Evolutionary conservation across 2,329 filamentous ascomycete genomes (phyloP).

Genomic region (Xylaria sp.): DNA sequence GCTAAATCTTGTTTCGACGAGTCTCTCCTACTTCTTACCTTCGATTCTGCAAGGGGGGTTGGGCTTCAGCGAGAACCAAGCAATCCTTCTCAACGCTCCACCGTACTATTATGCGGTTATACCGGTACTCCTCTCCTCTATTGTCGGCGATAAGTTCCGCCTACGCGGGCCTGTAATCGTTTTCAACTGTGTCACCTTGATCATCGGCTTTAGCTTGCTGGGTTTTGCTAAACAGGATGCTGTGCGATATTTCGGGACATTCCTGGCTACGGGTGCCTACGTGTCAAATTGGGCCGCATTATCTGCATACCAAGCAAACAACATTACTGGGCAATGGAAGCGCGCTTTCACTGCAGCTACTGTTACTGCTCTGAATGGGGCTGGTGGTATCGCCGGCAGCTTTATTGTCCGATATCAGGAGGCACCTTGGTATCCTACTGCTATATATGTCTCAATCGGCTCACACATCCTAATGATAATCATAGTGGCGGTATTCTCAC

Average conservation of each 20-base stretch:
- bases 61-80: conserved; percentile 61
- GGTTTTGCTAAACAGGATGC: conserved; percentile 68
- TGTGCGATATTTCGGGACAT: conserved; percentile 72
- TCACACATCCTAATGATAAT: conserved; percentile 68
- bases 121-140: conserved; percentile 70
- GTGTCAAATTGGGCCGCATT: conserved; percentile 76
- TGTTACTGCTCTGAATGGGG: conserved; percentile 69
- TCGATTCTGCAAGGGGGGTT: conserved; percentile 64
- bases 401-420: conserved; percentile 72
- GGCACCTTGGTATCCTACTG: conserved; percentile 71
- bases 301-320: conserved; percentile 71
- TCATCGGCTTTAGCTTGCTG: conserved; percentile 72
- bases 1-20: conserved; percentile 73
- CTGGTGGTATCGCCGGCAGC: conserved; percentile 72
- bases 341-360: conserved; percentile 69
- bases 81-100: conserved; percentile 72
- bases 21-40: conserved; percentile 72
- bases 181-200: conserved; percentile 71
- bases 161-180: conserved; percentile 70
- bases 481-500: conserved; percentile 61
- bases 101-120: conserved; percentile 75
- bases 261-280: conserved; percentile 73
- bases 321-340: conserved; percentile 72
- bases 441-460: conserved; percentile 75
- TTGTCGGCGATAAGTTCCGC: conserved; percentile 69